phyloP scores from a whole-genome alignment of 208 protist species.

The Trypanosomatidae sp. region DNA sequence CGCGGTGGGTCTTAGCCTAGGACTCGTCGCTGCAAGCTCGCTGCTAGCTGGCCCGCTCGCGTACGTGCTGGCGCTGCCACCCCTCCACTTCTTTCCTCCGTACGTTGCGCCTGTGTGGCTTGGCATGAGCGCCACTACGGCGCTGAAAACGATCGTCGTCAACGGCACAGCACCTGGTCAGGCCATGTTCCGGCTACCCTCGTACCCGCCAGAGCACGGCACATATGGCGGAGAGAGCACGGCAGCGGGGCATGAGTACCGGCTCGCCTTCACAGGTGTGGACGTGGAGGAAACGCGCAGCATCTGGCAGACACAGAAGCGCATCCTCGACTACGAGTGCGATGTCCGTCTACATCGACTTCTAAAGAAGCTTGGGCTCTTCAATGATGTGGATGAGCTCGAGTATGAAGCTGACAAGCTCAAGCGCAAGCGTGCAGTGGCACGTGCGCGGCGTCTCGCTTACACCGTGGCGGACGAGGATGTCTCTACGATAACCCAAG shows the following conservation, averaged over 20 bases:
- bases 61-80: conserved; percentile 13
- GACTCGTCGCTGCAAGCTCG: conserved; percentile 20
- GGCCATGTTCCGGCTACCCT: conserved; percentile 38
- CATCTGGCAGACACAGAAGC: conserved; percentile 79
- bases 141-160: conserved; percentile 51
- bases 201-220: conserved; percentile 69
- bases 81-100: conserved; percentile 53
- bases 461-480: background rate
- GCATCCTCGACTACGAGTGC: conserved; percentile 85
- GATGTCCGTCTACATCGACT: conserved; percentile 76
- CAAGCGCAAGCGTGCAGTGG: conserved; percentile 49
- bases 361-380: conserved; percentile 50
- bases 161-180: conserved; percentile 60
- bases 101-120: conserved; percentile 82
- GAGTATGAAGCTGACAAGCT: conserved; percentile 77
- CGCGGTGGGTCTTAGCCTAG: conserved; percentile 20
- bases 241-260: conserved; percentile 72
- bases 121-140: conserved; percentile 50
- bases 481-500: background rate
- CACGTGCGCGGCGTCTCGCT: conserved; percentile 27
- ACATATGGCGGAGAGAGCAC: conserved; percentile 61
- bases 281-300: conserved; percentile 67
- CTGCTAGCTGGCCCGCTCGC: conserved; percentile 15
- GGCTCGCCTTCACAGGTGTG: conserved; percentile 66
- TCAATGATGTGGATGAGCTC: conserved; percentile 68